Percentiles rank a stretch among this genome's conserved stretches.
Conservation (phyloP, 768 basidiomycete species). For the Phlebiopsis gigantea region DNA sequence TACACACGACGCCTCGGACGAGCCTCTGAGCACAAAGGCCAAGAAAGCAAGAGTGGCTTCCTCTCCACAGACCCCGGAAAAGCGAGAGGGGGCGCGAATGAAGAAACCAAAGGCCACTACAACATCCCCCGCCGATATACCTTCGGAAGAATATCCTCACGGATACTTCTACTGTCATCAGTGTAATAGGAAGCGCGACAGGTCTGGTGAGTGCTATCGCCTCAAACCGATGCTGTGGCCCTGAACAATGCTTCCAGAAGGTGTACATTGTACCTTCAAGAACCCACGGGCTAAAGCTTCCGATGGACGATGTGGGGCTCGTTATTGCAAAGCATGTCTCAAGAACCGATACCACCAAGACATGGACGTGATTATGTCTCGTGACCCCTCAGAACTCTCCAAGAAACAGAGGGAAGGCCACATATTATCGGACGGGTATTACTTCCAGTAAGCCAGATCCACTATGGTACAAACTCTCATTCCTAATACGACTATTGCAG, state of each 20-base stretch:
- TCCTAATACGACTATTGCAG: constrained; percentile 30
- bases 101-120: constrained; percentile 28
- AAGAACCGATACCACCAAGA: constrained; percentile 62
- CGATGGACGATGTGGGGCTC: constrained; percentile 44
- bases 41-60: constrained; percentile 25
- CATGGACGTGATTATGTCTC: constrained; percentile 34
- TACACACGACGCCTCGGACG: not conserved
- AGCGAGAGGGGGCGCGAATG: not conserved
- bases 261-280: constrained; percentile 34
- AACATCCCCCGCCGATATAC: constrained; percentile 6
- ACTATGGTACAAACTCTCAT: constrained; percentile 5
- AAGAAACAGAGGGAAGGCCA: constrained; percentile 24
- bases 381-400: not conserved
- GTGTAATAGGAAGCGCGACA: constrained; percentile 58
- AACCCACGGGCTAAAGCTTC: constrained; percentile 17
- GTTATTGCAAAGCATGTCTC: constrained; percentile 63
- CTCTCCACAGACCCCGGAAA: constrained; percentile 4
- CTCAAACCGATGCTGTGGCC: not conserved
- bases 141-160: constrained; percentile 27
- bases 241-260: constrained; percentile 20
- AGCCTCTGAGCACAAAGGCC: constrained; percentile 17
- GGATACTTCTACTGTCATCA: constrained; percentile 64
- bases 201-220: constrained; percentile 33
- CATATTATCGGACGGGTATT: constrained; percentile 31
- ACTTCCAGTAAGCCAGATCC: constrained; percentile 42